phyloP scores from a whole-genome alignment of 371 early-diverging fungal genomes.

The Mitosporidium daphniae region DNA sequence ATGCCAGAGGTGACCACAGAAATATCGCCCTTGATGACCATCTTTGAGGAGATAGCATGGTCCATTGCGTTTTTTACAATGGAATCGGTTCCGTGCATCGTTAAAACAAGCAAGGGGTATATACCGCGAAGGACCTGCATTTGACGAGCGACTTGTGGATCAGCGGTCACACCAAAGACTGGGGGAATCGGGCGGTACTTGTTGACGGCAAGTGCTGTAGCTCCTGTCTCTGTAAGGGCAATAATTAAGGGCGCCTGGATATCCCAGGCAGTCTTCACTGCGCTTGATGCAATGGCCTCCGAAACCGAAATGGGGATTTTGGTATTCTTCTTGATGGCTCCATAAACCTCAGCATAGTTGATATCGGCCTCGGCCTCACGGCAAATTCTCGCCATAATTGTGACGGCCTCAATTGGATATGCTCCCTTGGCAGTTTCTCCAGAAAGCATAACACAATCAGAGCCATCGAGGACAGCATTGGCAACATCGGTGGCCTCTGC shows the following conservation, averaged over 20 bases:
- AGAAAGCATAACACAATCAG: conserved; percentile 90
- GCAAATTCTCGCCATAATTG: conserved; percentile 10
- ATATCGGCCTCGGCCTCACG: conserved; percentile 26
- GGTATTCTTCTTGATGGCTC: conserved; percentile 33
- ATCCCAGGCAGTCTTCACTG: conserved; percentile 47
- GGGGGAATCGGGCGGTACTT: conserved; percentile 73
- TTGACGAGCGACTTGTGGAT: conserved; percentile 41
- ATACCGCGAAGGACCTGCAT: conserved; percentile 48
- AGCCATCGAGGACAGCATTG: conserved; percentile 78
- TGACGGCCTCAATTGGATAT: conserved; percentile 19
- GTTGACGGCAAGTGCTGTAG: conserved; percentile 46
- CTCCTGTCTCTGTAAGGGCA: conserved; percentile 20
- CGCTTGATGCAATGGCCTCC: conserved; percentile 65
- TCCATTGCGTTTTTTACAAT: no score
- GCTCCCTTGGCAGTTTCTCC: conserved; percentile 82
- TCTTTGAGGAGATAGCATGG: no score
- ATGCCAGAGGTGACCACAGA: conserved; percentile 10
- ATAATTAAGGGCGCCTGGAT: conserved; percentile 48
- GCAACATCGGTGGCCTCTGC: conserved; percentile 94
- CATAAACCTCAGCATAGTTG: conserved; percentile 28
- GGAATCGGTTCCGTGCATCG: no score
- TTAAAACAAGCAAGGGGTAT: no score
- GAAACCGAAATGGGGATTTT: conserved; percentile 28
- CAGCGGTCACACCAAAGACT: conserved; percentile 51
- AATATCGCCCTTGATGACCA: conserved; percentile 10